Evolutionary conservation across 768 basidiomycete genomes (phyloP), one percentile per base, ranked within the genome.

Genomic region (Phylloporus sp.): DNA sequence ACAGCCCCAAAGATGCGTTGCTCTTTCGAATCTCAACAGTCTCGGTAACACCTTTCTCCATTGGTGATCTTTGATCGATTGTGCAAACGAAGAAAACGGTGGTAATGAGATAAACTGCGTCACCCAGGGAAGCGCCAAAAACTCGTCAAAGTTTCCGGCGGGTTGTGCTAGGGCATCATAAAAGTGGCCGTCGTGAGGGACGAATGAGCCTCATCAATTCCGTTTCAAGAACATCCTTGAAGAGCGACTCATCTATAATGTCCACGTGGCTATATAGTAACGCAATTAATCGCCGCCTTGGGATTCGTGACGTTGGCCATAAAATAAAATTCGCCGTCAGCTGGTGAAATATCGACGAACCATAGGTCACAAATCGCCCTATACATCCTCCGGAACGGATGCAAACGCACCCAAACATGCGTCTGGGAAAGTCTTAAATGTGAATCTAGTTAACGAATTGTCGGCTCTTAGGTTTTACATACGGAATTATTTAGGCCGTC

Each of bases 401-500:
- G 28, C 27, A 29, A 9, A 50, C 76, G n/a, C 66, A 83, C 81
- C 82, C 81, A 85, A 52, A 84, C 77, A 61, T 76, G 62, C 0
- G 68, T 68, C 63, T 83, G 82, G 75, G 59, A 72, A 73, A 0
- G 80, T 73, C 54, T 76, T 76, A 20, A 84, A 49, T 0, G 75
- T 79, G 60, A 84, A 78, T 42, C 66, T 71, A 1, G 82, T 84
- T 7, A 18, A 29, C 15, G 46, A 18, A 10, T 28, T 32, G 3
- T 10, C 5, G 18, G 3, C 9, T 29, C 23, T 52, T 13, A 5
- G 23, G 13, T 8, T 10, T 4, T 15, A 44, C 63, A 15, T 45
- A 74, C 74, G 53, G 80, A 84, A 57, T 84, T 85, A 56, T 85
- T 83, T 54, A 73, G 67, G 13, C 81, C 81, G 31, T 82, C 84